Conservation (phyloP, 306 rosid genomes). For the Begonia masoniana region DNA sequence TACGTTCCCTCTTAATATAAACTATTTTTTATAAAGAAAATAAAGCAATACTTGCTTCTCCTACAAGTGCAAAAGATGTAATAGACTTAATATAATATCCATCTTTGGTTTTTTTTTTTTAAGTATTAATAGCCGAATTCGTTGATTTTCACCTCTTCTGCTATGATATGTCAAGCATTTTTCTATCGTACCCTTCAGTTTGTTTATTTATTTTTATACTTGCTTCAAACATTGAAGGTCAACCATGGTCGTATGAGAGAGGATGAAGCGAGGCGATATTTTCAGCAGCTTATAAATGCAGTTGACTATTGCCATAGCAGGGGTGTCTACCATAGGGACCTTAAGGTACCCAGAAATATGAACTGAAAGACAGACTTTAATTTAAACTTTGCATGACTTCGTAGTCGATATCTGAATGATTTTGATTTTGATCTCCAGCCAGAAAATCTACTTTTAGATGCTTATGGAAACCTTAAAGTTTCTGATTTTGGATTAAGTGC, state of each 20-base stretch:
- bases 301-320: constrained; percentile 99
- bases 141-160: too few relatives aligned
- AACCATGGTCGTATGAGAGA: constrained; percentile 89
- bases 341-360: constrained; percentile 43
- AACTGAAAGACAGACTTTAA: constrained; percentile 1
- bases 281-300: constrained; percentile 93
- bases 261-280: constrained; percentile 82
- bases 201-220: not conserved
- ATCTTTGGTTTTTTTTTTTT: too few relatives aligned
- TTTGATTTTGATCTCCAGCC: constrained; percentile 51
- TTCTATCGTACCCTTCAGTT: too few relatives aligned
- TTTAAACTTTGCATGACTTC: not conserved
- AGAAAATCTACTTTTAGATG: constrained; percentile 82
- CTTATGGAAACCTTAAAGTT: constrained; percentile 77
- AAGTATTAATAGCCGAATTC: too few relatives aligned
- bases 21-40: too few relatives aligned
- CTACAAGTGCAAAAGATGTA: too few relatives aligned
- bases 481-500: constrained; percentile 98
- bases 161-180: too few relatives aligned
- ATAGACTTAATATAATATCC: too few relatives aligned
- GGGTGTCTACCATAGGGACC: constrained; percentile 92
- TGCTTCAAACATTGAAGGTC: constrained; percentile 36
- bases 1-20: too few relatives aligned
- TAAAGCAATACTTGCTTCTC: too few relatives aligned
- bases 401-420: not conserved